Percentiles rank a stretch among this genome's conserved stretches.
phyloP scores from a whole-genome alignment of 2,329 filamentous ascomycete species.

The Monosporascus sp. region DNA sequence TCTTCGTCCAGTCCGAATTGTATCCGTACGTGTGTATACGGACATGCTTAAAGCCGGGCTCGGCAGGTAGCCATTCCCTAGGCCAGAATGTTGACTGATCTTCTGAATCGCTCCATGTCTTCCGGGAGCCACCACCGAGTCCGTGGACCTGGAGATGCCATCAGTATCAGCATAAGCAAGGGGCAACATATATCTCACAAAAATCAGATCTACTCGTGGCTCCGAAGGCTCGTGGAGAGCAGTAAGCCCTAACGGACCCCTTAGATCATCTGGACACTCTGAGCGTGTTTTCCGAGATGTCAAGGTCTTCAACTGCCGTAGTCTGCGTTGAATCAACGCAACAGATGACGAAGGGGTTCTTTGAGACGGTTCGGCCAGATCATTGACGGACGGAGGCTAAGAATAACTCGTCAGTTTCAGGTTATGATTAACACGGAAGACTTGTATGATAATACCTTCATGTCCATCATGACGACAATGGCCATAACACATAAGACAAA shows the following conservation, averaged over 20 bases:
- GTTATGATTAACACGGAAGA: too few relatives aligned
- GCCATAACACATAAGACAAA: too few relatives aligned
- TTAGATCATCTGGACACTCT: not conserved
- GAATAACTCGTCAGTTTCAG: too few relatives aligned
- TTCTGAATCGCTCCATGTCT: slow-evolving; percentile 10
- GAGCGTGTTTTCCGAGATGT: not conserved
- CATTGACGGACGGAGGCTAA: too few relatives aligned
- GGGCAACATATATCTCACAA: not conserved
- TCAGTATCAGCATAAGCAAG: not conserved
- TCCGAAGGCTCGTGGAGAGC: not conserved
- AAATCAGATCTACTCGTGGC: not conserved
- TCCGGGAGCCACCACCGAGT: slow-evolving; percentile 10
- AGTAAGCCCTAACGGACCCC: not conserved
- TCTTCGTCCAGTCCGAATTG: slow-evolving; percentile 10
- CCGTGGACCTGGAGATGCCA: slow-evolving; percentile 5
- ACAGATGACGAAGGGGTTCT: too few relatives aligned
- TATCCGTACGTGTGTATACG: slow-evolving; percentile 12
- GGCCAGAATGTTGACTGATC: slow-evolving; percentile 9
- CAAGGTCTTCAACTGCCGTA: too few relatives aligned
- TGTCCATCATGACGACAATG: too few relatives aligned
- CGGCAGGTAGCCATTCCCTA: slow-evolving; percentile 10
- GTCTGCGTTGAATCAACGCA: too few relatives aligned
- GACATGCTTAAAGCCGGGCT: slow-evolving; percentile 9
- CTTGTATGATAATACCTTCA: too few relatives aligned
- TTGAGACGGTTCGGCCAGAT: too few relatives aligned